Base-by-base conservation (phyloP, 2,329 filamentous ascomycete genomes). In the Talaromyces albobiverticillius region DNA sequence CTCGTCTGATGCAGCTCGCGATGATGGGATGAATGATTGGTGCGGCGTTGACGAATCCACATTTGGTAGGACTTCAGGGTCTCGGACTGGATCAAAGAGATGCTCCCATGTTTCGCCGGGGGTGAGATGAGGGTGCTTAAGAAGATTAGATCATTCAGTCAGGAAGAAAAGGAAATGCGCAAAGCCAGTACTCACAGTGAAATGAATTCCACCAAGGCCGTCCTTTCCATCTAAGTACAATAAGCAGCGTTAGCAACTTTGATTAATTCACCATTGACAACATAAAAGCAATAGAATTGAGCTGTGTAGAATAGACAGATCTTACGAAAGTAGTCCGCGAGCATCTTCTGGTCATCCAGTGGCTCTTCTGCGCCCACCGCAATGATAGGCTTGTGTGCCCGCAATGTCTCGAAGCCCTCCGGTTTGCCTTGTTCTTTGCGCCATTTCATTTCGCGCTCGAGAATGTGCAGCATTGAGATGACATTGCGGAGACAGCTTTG, bases 361-460 rank as follows among this genome's bases (percentile, higher is more conserved):
- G 94, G 89, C 64, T 92, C 87, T 56, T 91, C 85, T 1, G 94
- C 87, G 2, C 94, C 94, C 29, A 96, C 83, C 38, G 94, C 90
- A 29, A 99, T 84, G 38, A 95, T 79, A 7, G 92, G 93, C 72
- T 89, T 95, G 69, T 77, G 84, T 13, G 82, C 79, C 61, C 81
- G 83, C 71, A 97, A 75, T 7, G 84, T 80, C 49, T 85, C 86
- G 62, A 91, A 97, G 0, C 89, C 88, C 53, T 86, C 79, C 0
- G 82, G 73, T 53, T 79, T 81, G 16, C 88, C 88, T 40, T 84
- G 81, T 11, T 82, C 75, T 67, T 83, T 84, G 59, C 94, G 83
- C 92, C 92, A 97, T 61, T 83, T 80, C 62, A 90, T 79, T 74
- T 99, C 94, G 67, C 90, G 89, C 61, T 95, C 90, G 51, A 99